These are phyloP conservation scores for Fibroporia radiculosa DNA, from an alignment of 768 basidiomycete species.

Conservation along the genomic window DNA sequence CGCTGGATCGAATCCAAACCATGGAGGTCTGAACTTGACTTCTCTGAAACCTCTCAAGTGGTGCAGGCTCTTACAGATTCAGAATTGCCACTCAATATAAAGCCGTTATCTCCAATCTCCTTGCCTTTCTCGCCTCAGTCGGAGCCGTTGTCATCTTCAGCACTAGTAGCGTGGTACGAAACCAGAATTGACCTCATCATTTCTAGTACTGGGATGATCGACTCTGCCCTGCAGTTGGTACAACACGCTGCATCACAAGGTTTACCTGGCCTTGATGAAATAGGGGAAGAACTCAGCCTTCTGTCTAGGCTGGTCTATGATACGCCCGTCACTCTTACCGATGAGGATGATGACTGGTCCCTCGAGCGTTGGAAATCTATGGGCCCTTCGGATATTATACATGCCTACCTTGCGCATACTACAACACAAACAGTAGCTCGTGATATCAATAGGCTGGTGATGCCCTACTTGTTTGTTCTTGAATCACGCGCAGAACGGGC, in stretches of 20 bases:
- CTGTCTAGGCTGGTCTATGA: slow-evolving; percentile 87
- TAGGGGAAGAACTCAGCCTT: slow-evolving; percentile 89
- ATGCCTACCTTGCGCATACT: slow-evolving; percentile 71
- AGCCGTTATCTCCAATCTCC: not conserved
- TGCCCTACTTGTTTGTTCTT: slow-evolving; percentile 90
- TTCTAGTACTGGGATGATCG: slow-evolving; percentile 62
- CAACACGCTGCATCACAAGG: slow-evolving; percentile 84
- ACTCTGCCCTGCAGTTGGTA: slow-evolving; percentile 67
- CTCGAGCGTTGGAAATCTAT: slow-evolving; percentile 66
- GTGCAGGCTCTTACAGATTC: slow-evolving; percentile 31
- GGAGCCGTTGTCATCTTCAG: slow-evolving; percentile 34
- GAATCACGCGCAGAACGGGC: slow-evolving; percentile 82
- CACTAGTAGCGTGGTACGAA: slow-evolving; percentile 72
- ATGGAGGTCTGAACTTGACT: slow-evolving; percentile 53
- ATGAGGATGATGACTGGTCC: slow-evolving; percentile 61
- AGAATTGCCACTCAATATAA: slow-evolving; percentile 10
- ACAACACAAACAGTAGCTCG: slow-evolving; percentile 53
- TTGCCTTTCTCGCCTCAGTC: slow-evolving; percentile 6
- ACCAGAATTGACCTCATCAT: slow-evolving; percentile 56
- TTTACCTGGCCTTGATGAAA: slow-evolving; percentile 67
- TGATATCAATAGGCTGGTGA: slow-evolving; percentile 70
- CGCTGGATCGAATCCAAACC: slow-evolving; percentile 19
- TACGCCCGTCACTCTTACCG: slow-evolving; percentile 37
- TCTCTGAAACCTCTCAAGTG: slow-evolving; percentile 45
- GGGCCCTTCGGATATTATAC: slow-evolving; percentile 55